Conservation (phyloP, 495 filamentous ascomycete genomes). For the Podospora didyma region DNA sequence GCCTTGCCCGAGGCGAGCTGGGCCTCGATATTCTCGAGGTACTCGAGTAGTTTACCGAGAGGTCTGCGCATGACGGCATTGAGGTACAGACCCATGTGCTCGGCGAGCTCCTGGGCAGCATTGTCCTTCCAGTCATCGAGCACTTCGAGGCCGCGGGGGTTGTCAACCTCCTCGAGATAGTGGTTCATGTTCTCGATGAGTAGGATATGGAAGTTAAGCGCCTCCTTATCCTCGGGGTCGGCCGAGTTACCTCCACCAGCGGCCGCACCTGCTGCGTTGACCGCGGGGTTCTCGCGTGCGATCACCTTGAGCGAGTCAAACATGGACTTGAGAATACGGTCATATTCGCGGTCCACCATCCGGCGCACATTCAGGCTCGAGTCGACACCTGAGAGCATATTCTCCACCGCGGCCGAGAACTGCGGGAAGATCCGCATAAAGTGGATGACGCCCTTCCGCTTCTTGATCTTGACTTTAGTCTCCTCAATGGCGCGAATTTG, state of each 20-base stretch:
- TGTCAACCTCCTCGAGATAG: conserved; percentile 84
- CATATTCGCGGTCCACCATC: conserved; percentile 82
- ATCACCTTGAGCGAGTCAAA: conserved; percentile 95
- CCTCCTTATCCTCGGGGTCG: conserved; percentile 87
- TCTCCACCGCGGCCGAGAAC: conserved; percentile 76
- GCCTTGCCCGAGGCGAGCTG: conserved; percentile 52
- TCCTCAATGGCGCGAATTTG: conserved; percentile 95
- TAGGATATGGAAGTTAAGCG: conserved; percentile 92
- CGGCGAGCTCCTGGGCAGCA: conserved; percentile 73
- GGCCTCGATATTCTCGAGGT: conserved; percentile 76
- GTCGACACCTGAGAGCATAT: conserved; percentile 61
- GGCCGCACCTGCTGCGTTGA: conserved; percentile 27
- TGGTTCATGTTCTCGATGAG: conserved; percentile 99
- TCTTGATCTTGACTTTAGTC: conserved; percentile 98
- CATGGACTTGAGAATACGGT: conserved; percentile 89
- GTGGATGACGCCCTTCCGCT: conserved; percentile 90
- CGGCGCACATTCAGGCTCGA: conserved; percentile 62
- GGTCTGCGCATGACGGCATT: conserved; percentile 84
- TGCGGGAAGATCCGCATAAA: conserved; percentile 92
- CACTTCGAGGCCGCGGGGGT: conserved; percentile 62
- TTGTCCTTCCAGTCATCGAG: conserved; percentile 76
- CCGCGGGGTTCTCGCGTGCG: conserved; percentile 82
- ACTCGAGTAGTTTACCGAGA: conserved; percentile 84
- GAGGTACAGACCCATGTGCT: conserved; percentile 84
- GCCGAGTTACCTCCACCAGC: conserved; percentile 30